Evolutionary conservation across 106 monocot genomes (phyloP), one percentile per base, ranked within the genome.

Genomic region (Dendrobium officinale): DNA sequence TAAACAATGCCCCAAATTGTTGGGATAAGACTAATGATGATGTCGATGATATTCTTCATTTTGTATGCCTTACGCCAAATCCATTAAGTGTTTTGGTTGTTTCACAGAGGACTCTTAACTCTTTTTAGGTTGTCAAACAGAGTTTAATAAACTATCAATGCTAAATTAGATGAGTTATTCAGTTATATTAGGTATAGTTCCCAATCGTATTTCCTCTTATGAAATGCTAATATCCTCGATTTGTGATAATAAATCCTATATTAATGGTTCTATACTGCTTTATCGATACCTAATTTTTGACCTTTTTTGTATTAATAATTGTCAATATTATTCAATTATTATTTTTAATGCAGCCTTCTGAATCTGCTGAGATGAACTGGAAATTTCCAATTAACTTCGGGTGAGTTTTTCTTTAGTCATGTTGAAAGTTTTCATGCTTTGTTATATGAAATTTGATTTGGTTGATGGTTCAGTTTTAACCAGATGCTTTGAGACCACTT

Each of bases 381-480:
- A 76, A 76, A 76, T 76, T 76, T 76, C 76, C 76, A 51, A 76
- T 76, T 26, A 76, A 47, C 76, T 76, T 76, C 18, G 76, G 76
- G 76, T 76, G 45, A 76, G 76, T 15, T 42, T 74, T 74, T 74
- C 9, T 42, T 20, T 74, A 22, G 42, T 1, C 43, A 43, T 74
- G 74, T 19, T 74, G 74, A 74, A 20, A 29, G 29, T 74, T 44
- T 74, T 44, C 20, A 22, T 19, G 7, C 43, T 6, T 74, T 42
- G 33, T 31, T 1, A 6, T 74, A 43, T 74, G 19, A 74, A 20
- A 0, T 19, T 74, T 42, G 19, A 42, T 42, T 74, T 44, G 70
- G 8, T 70, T 70, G 70, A 13, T 70, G 37, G 70, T 31, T 70
- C 16, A 37, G 15, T 37, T 33, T 70, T 70, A 70, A 70, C 13